These are phyloP conservation scores for Schwanniomyces etchellsii DNA, from an alignment of 1,139 yeast species.

Conservation along the genomic window DNA sequence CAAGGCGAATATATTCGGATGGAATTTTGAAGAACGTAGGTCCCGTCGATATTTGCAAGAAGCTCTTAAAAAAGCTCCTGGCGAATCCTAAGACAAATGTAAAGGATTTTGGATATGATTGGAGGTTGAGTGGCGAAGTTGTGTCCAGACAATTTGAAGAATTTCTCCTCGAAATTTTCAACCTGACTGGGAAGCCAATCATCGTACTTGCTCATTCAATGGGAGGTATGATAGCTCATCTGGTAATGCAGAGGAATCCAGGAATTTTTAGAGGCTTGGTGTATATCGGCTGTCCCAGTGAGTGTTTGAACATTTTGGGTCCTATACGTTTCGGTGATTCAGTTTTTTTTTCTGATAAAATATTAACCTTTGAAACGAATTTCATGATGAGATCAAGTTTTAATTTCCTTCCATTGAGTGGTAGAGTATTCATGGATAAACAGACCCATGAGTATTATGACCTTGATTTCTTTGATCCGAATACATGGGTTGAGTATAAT, in stretches of 20 bases:
- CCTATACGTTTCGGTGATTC: slow-evolving; percentile 81
- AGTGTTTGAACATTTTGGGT: slow-evolving; percentile 81
- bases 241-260: slow-evolving; percentile 66
- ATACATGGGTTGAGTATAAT: slow-evolving; percentile 73
- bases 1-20: slow-evolving; percentile 56
- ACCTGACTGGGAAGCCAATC: slow-evolving; percentile 46
- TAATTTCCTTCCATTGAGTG: slow-evolving; percentile 69
- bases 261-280: slow-evolving; percentile 64
- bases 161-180: slow-evolving; percentile 38
- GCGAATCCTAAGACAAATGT: slow-evolving; percentile 59
- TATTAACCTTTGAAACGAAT: slow-evolving; percentile 74
- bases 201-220: slow-evolving; percentile 82
- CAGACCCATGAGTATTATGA: slow-evolving; percentile 53
- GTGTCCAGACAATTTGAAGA: slow-evolving; percentile 43
- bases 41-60: slow-evolving; percentile 74
- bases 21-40: slow-evolving; percentile 81
- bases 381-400: slow-evolving; percentile 86
- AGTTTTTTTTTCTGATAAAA: slow-evolving; percentile 66
- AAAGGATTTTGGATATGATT: slow-evolving; percentile 81
- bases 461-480: slow-evolving; percentile 73
- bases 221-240: slow-evolving; percentile 88
- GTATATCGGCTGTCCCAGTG: slow-evolving; percentile 80
- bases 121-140: slow-evolving; percentile 69
- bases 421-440: slow-evolving; percentile 64
- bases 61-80: slow-evolving; percentile 49